Percentiles rank a stretch among this genome's conserved stretches.
These are phyloP conservation scores for Colletotrichum melonis DNA, from an alignment of 2,329 filamentous ascomycete genomes.

Conservation along the genomic window DNA sequence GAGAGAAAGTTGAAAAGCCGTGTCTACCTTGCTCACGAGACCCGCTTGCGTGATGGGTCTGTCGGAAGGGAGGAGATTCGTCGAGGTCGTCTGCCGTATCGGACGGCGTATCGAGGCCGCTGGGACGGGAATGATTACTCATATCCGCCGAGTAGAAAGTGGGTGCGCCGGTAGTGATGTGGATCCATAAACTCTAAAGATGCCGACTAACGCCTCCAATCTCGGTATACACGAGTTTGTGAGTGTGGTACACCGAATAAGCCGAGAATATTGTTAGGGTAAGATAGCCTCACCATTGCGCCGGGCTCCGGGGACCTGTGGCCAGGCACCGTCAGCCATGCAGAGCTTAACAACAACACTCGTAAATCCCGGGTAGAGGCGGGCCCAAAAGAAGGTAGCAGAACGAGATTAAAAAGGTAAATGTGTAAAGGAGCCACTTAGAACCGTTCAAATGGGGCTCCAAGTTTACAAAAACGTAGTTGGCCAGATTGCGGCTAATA, in stretches of 20 bases:
- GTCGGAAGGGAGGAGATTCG: conserved; percentile 11
- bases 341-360: neutral
- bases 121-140: conserved; percentile 32
- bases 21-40: neutral
- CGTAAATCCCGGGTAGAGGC: neutral
- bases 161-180: neutral
- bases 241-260: neutral
- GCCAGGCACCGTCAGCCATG: neutral
- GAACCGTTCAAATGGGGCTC: neutral
- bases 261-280: conserved; percentile 3
- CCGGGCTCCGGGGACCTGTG: neutral
- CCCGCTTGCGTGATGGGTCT: neutral
- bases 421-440: neutral
- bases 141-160: conserved; percentile 18
- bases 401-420: neutral
- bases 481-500: neutral
- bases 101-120: conserved; percentile 17
- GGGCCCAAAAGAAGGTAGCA: neutral
- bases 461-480: neutral
- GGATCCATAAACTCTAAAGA: neutral
- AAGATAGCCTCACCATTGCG: conserved; percentile 6
- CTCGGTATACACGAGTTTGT: neutral
- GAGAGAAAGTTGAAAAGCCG: neutral
- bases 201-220: conserved; percentile 28
- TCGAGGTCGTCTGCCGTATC: conserved; percentile 19